Evolutionary conservation across 108 stramenopile species (phyloP).

Genomic region (Skeletonema costatum): DNA sequence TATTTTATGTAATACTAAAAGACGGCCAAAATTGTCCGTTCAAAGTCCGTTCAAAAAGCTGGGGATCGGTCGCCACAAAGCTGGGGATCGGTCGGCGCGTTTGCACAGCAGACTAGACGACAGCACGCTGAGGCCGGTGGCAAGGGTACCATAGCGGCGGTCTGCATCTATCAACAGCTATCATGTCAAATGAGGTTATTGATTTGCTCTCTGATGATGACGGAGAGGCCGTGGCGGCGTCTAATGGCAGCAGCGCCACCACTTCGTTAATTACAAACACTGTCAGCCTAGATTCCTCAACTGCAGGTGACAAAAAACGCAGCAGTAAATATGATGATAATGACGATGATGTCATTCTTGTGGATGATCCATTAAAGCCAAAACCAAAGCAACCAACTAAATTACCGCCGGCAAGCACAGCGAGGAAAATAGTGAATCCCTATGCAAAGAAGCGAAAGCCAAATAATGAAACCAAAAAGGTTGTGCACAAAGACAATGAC

Average conservation of each 20-base stretch:
- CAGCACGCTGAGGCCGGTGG: too few species aligned
- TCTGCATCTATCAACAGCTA: background rate
- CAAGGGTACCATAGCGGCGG: too few species aligned
- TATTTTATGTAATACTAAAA: too few species aligned
- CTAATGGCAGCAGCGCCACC: background rate
- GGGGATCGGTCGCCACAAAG: too few species aligned
- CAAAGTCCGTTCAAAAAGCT: too few species aligned
- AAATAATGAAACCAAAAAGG: background rate
- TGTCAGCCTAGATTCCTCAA: background rate
- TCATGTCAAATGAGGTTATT: slow-evolving; percentile 17
- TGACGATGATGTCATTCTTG: background rate
- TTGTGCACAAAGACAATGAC: background rate
- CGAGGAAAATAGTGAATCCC: slow-evolving; percentile 8
- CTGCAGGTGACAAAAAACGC: background rate
- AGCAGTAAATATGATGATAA: background rate
- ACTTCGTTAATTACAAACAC: background rate
- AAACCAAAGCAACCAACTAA: background rate
- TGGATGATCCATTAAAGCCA: background rate
- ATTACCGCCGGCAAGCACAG: background rate
- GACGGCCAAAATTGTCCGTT: too few species aligned
- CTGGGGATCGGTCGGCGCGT: too few species aligned
- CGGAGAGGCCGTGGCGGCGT: slow-evolving; percentile 1
- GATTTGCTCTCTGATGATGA: slow-evolving; percentile 39
- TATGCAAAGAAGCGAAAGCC: slow-evolving; percentile 35
- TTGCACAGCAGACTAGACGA: too few species aligned